Evolutionary conservation across 768 basidiomycete species (phyloP).

Genomic region (Termitomyces sp.): DNA sequence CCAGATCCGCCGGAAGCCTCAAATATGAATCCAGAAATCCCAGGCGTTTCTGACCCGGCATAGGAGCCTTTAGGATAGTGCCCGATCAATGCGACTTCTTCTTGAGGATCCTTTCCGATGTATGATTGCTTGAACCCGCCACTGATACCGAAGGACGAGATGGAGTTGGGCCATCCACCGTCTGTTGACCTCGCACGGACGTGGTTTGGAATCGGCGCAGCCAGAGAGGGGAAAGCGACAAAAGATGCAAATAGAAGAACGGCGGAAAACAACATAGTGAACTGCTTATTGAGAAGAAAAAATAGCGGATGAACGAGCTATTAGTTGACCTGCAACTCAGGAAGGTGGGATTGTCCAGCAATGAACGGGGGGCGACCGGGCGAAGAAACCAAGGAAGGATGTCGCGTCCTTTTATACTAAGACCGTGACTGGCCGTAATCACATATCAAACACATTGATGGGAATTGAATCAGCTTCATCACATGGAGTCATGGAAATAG

Average conservation of each 20-base stretch:
- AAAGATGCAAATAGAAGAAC: slow-evolving; percentile 5
- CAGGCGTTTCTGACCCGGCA: slow-evolving; percentile 5
- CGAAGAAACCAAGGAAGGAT: background rate
- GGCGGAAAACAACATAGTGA: slow-evolving; percentile 5
- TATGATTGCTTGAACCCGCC: background rate
- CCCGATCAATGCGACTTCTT: background rate
- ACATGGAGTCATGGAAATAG: background rate
- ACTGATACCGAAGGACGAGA: slow-evolving; percentile 5
- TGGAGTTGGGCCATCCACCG: slow-evolving; percentile 6
- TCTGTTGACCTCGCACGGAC: background rate
- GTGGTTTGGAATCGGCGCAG: slow-evolving; percentile 9
- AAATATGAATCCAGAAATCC: slow-evolving; percentile 27
- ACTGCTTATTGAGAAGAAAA: background rate
- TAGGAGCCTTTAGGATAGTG: slow-evolving; percentile 10
- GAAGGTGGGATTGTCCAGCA: slow-evolving; percentile 10
- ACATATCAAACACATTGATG: background rate
- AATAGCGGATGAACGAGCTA: slow-evolving; percentile 7
- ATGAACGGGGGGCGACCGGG: slow-evolving; percentile 9
- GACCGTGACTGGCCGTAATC: background rate
- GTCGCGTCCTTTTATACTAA: background rate
- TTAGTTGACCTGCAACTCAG: slow-evolving; percentile 14
- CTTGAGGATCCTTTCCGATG: background rate
- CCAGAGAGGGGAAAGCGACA: slow-evolving; percentile 1
- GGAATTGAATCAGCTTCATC: background rate
- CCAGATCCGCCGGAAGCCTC: slow-evolving; percentile 51